Evolutionary conservation across 495 filamentous ascomycete genomes (phyloP), one percentile per base, ranked within the genome.

Genomic region (Aspergillus cristatus): DNA sequence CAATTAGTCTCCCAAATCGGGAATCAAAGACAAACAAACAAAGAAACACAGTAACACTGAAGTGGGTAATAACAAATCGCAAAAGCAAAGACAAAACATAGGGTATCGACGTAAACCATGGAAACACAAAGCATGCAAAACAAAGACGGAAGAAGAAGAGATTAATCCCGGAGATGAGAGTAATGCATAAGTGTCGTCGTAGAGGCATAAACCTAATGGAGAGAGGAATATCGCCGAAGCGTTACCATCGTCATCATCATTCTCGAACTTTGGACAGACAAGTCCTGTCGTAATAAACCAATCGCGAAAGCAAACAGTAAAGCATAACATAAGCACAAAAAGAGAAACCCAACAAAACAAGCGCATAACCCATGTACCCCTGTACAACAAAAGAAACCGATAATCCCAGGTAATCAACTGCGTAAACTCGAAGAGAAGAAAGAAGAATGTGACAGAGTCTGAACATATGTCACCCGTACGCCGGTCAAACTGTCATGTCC

Each of bases 31-130:
- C 8, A 24, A 24, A 24, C 20, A 24, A 24, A 8, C 20, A 24
- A 4, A 24, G n/a, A 24, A 24, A 4, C 20, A 24, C 8, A 24
- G 8, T 24, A 24, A 24, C 20, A 24, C 4, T 24, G 4, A 24
- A 24, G 20, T n/a, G n/a, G n/a, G n/a, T n/a, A 8, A 24, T 8
- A 24, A 24, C 20, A 32, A n/a, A 41, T 38, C 34, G 32, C n/a
- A 28, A 32, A 14, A 43, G 24, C 6, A 38, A 34, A 37, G 15
- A 40, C 36, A 45, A 30, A 20, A 44, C 44, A 63, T 51, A 59
- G 57, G 55, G 57, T 61, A 61, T 59, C 57, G 55, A 61, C 56
- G 48, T 34, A 53, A 53, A 38, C n/a, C 40, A 47, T 14, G 48
- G 30, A 46, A 38, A 47, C 35, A 45, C 48, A 40, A 14, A 30